Base-by-base conservation (phyloP, 305 asterid species). In the Euphrasia arctica region DNA sequence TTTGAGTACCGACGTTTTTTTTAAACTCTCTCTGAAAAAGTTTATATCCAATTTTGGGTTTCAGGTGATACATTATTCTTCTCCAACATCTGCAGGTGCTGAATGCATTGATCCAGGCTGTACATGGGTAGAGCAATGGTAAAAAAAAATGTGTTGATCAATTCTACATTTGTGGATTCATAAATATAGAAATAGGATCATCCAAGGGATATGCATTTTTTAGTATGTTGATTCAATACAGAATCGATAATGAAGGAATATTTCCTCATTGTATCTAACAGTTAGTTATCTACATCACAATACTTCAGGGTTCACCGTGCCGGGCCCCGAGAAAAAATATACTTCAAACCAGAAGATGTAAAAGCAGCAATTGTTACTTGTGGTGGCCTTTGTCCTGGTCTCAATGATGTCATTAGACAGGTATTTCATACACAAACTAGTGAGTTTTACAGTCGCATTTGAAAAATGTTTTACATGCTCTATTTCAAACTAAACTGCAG, bases 311-410 rank as follows among this genome's bases (percentile, higher is more conserved):
- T 93, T 68, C 98, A 93, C 66, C 98, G 98, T 74, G 98, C 97
- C 59, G 98, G 98, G 65, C 98, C 98, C 62, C 84, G 97, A 68
- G 98, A 85, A 74, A 93, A 88, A 74, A 93, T 93, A 77, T 93
- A 75, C 79, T 93, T 82, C 80, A 90, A 86, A 78, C 98, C 98
- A 47, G 97, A 93, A 76, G 87, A 86, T 59, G 98, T 93, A 51
- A 93, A 93, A 82, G 97, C 98, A 63, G 98, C 98, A 55, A 90
- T 93, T 67, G 89, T 93, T 54, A 93, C 98, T 45, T 93, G 98
- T 80, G 98, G 98, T 25, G 98, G 98, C 70, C 98, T 93, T 75
- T 93, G 98, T 73, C 98, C 98, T 63, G 98, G 98, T 62, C 94
- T 93, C 70, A 93, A 93, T 78, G 97, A 93, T 79, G 98, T 93